Conservation (phyloP, 306 rosid species). For the Castanea mollissima region DNA sequence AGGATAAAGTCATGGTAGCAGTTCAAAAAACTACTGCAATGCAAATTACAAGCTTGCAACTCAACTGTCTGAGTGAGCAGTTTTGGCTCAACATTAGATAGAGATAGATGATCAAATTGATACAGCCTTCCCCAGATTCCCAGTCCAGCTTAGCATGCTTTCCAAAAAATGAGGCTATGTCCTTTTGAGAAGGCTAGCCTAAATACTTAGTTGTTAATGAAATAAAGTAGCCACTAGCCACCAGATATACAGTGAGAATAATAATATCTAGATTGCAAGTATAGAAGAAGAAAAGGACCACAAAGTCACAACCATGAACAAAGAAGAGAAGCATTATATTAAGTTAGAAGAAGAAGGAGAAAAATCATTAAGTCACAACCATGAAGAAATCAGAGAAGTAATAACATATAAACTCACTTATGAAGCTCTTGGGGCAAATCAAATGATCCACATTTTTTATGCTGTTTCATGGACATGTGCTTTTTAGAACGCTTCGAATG, state of each 20-base stretch:
- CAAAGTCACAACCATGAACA: background rate
- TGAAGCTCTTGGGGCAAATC: constrained; percentile 56
- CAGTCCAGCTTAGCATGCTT: background rate
- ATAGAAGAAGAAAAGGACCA: background rate
- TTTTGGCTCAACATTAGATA: background rate
- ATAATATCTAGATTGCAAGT: background rate
- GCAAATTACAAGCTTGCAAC: background rate
- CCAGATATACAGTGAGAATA: background rate
- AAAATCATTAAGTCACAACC: constrained; percentile 1
- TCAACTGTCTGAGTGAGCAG: background rate
- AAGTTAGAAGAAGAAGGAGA: constrained; percentile 31
- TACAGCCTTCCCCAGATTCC: background rate
- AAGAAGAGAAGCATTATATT: constrained; percentile 24
- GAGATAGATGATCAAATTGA: background rate
- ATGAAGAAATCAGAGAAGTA: constrained; percentile 9
- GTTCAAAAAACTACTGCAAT: background rate
- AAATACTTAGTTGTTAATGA: constrained; percentile 14
- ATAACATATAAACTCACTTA: constrained; percentile 41
- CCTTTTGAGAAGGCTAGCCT: background rate
- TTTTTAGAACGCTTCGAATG: constrained; percentile 81
- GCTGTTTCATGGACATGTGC: constrained; percentile 74
- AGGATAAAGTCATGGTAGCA: background rate
- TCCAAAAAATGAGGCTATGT: background rate
- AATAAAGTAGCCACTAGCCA: background rate
- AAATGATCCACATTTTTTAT: constrained; percentile 56